phyloP scores from a whole-genome alignment of 768 basidiomycete species.

The Pleurotus platypus region DNA sequence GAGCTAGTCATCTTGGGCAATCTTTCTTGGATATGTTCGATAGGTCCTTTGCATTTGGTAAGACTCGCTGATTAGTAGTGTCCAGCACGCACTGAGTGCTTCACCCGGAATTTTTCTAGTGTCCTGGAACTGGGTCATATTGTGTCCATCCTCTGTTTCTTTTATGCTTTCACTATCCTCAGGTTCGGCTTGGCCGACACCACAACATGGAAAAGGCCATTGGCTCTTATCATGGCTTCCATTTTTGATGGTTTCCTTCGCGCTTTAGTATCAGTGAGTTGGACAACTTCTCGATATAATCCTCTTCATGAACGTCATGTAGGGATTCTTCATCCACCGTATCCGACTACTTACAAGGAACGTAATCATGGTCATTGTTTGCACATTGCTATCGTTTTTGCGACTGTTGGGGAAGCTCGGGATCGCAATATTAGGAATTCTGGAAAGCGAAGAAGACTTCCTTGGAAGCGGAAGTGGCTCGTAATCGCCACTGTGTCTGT shows the following conservation, averaged over 20 bases:
- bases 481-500: not conserved
- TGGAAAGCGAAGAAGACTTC: not conserved
- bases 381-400: not conserved
- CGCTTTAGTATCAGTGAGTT: not conserved
- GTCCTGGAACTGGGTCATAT: not conserved
- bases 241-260: not conserved
- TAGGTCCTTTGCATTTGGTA: constrained; percentile 1
- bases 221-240: not conserved
- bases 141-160: not conserved
- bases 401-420: not conserved
- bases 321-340: not conserved
- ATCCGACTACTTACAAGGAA: not conserved
- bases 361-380: not conserved
- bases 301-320: too few relatives aligned
- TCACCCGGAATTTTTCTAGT: not conserved
- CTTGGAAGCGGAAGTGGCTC: not conserved
- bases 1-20: not conserved
- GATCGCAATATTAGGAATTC: not conserved
- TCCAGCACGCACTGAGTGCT: too few relatives aligned
- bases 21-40: not conserved
- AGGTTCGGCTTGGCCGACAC: not conserved
- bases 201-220: not conserved
- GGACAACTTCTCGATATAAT: not conserved
- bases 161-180: not conserved
- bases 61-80: too few relatives aligned